Evolutionary conservation across 768 basidiomycete species (phyloP), one percentile per base, ranked within the genome.

Genomic region (Mycena crocata): DNA sequence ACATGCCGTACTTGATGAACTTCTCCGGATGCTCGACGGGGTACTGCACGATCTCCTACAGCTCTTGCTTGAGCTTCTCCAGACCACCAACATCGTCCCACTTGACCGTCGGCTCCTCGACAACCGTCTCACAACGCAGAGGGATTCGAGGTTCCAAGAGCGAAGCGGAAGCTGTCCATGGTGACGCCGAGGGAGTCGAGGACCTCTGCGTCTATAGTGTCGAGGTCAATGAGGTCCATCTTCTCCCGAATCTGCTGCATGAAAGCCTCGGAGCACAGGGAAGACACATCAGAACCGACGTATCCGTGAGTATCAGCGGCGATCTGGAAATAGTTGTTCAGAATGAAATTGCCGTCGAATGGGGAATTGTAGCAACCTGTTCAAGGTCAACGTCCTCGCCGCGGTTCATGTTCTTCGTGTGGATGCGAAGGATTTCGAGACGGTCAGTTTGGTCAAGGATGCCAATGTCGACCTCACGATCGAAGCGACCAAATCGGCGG

Each of bases 181-280:
- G 98, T 99, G 71, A 99, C 96, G 71, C 98, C 98, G 54, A 99
- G 93, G 8, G 96, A 94, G 81, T 99, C 98, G 59, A 99, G 92
- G 2, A 99, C 97, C 80, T 99, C 98, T 10, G 98, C 98, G 74
- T 99, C 98, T 75, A 99, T 99, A 52, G 97, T 98, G 76, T 96
- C 95, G 32, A 97, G 87, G 78, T 96, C 95, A 69, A 97, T 95
- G 71, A 95, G 82, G 72, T 98, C 96, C 97, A 99, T 99, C 89
- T 99, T 99, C 83, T 99, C 98, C 78, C 98, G 94, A 70, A 99
- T 99, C 79, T 99, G 98, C 84, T 99, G 98, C 98, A 99, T 99
- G 49, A 98, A 97, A 60, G 98, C 98, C 78, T 99, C 98, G 3
- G 98, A 99, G 79, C 98, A 99, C 55, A 99, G 87, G 14, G 98